These are phyloP conservation scores for Exophiala aquamarina DNA, from an alignment of 2,329 filamentous ascomycete genomes.

Conservation along the genomic window DNA sequence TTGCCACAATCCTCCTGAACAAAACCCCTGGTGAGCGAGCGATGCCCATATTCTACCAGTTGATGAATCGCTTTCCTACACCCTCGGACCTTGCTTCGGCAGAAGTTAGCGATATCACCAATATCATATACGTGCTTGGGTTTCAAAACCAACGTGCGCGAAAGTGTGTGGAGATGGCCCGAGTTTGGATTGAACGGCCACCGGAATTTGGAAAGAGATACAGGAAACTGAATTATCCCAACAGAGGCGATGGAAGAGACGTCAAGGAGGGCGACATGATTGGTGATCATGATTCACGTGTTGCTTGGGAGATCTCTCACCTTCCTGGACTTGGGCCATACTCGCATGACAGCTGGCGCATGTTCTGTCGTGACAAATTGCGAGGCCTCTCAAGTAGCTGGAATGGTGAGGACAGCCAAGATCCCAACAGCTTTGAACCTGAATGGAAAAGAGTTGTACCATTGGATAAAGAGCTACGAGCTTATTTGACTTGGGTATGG, in stretches of 20 bases:
- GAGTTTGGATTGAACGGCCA: constrained; percentile 64
- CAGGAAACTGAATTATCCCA: constrained; percentile 57
- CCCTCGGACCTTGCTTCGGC: constrained; percentile 62
- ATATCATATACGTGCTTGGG: constrained; percentile 69
- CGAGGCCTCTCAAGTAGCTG: constrained; percentile 66
- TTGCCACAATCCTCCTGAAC: constrained; percentile 83
- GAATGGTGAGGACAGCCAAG: constrained; percentile 55
- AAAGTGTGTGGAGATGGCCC: constrained; percentile 69
- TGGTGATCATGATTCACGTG: constrained; percentile 49
- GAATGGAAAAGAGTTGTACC: constrained; percentile 90
- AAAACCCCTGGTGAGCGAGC: constrained; percentile 72
- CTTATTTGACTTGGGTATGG: constrained; percentile 90
- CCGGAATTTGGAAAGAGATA: constrained; percentile 61
- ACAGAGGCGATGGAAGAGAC: constrained; percentile 49
- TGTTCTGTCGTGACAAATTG: constrained; percentile 82
- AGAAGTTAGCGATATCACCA: constrained; percentile 55
- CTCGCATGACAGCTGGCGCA: constrained; percentile 85
- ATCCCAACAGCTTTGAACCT: constrained; percentile 61
- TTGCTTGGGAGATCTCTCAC: constrained; percentile 81
- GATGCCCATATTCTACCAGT: constrained; percentile 70
- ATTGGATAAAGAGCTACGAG: constrained; percentile 78
- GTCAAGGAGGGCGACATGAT: constrained; percentile 49
- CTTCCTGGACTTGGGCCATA: constrained; percentile 76
- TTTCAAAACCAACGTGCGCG: constrained; percentile 67
- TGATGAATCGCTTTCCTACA: constrained; percentile 69